These are phyloP conservation scores for Fusarium palustre DNA, from an alignment of 2,329 filamentous ascomycete species.

Conservation along the genomic window DNA sequence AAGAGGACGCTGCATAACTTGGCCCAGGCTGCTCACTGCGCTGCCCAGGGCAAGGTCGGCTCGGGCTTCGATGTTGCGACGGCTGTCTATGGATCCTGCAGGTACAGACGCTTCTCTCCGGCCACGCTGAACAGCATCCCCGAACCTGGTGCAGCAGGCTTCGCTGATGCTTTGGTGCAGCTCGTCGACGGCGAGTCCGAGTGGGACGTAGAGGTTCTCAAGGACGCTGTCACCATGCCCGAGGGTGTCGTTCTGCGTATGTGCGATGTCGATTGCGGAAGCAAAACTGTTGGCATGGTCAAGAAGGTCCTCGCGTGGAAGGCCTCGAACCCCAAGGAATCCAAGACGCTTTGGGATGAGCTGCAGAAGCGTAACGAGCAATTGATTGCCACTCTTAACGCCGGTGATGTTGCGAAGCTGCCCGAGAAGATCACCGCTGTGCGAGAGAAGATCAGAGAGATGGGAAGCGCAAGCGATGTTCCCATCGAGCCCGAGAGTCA, in stretches of 20 bases:
- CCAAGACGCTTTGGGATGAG: conserved; percentile 77
- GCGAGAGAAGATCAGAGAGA: conserved; percentile 75
- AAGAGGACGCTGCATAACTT: conserved; percentile 85
- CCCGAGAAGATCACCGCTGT: conserved; percentile 61
- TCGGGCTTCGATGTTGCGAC: conserved; percentile 95
- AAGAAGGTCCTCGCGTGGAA: conserved; percentile 90
- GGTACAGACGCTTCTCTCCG: conserved; percentile 94
- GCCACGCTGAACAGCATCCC: conserved; percentile 75
- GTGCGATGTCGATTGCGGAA: conserved; percentile 96
- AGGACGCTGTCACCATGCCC: conserved; percentile 78
- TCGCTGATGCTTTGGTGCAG: conserved; percentile 71
- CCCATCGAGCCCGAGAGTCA: conserved; percentile 91
- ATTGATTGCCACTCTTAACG: conserved; percentile 73
- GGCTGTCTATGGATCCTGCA: conserved; percentile 90
- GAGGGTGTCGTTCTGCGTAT: conserved; percentile 82
- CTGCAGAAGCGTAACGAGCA: conserved; percentile 80
- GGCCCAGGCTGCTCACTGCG: conserved; percentile 92
- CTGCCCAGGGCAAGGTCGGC: conserved; percentile 95
- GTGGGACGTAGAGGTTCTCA: conserved; percentile 85
- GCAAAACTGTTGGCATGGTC: conserved; percentile 94
- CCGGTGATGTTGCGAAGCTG: conserved; percentile 58
- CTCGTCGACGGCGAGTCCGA: conserved; percentile 71
- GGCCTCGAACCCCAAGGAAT: conserved; percentile 70
- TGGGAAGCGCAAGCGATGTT: conserved; percentile 80
- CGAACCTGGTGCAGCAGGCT: conserved; percentile 73